Percentiles rank a stretch among this genome's conserved stretches.
Conservation (phyloP, 495 filamentous ascomycete species). For the Hypoxylon perforatum region DNA sequence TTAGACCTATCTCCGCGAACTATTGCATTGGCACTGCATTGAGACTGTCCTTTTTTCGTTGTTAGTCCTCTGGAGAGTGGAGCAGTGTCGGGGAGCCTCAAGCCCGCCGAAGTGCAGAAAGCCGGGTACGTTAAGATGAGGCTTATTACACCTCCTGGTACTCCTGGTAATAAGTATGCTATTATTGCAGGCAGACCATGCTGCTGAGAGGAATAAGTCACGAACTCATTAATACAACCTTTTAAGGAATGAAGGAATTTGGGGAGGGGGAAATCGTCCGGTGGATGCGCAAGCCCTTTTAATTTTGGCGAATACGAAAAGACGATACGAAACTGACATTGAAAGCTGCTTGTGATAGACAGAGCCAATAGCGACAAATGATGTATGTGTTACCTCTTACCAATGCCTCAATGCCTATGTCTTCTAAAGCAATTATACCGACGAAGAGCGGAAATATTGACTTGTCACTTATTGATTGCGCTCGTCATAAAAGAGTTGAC, state of each 20-base stretch:
- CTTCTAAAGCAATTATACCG: too few relatives aligned
- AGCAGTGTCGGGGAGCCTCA: constrained; percentile 30
- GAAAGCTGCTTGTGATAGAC: too few relatives aligned
- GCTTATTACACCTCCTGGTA: constrained; percentile 36
- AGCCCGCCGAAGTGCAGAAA: constrained; percentile 18
- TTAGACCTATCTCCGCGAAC: constrained; percentile 19
- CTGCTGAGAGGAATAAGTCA: constrained; percentile 12
- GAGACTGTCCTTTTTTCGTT: neutral
- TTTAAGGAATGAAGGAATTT: neutral
- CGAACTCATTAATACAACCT: constrained; percentile 6
- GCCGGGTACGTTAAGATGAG: constrained; percentile 33
- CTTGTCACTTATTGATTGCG: too few relatives aligned
- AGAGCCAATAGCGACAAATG: too few relatives aligned
- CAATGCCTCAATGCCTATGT: too few relatives aligned
- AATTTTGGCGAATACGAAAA: too few relatives aligned
- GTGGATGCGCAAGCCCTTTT: constrained; percentile 11
- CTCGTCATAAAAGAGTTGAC: too few relatives aligned
- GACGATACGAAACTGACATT: too few relatives aligned
- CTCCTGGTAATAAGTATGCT: constrained; percentile 26
- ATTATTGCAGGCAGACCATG: constrained; percentile 27
- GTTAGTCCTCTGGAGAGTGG: constrained; percentile 21
- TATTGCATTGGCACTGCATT: constrained; percentile 21
- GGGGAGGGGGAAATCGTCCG: too few relatives aligned
- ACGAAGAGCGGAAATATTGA: neutral
- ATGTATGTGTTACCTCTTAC: too few relatives aligned